Evolutionary conservation across 768 basidiomycete genomes (phyloP), one percentile per base, ranked within the genome.

Genomic region (Polyporus arcularius): DNA sequence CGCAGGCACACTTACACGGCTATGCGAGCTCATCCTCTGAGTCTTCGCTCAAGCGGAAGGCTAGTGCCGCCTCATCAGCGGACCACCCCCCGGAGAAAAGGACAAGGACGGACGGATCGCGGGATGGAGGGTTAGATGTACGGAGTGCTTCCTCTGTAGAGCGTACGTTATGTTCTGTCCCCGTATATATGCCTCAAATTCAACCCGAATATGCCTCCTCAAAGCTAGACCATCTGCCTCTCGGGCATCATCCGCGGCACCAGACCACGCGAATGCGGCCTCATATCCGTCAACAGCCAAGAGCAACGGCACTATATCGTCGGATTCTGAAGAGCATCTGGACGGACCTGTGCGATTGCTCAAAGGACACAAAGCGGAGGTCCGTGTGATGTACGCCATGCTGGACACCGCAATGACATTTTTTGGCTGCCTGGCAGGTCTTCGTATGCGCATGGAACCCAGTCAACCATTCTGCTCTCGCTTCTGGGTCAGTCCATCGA

Each of bases 361-460:
- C 9, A 58, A 61, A 40, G 66, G 80, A n/a, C 90, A 92, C 65
- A 80, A 81, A 60, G 71, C 41, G 42, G 67, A 68, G 60, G 62
- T 67, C 15, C 46, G 61, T 55, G 21, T 45, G 21, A 21, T 55
- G 49, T 38, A 28, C 11, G 35, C 18, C 46, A 50, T 18, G 49
- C 49, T 41, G 50, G 26, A 47, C 31, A 28, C 21, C 35, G 62
- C 42, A 8, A 28, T 55, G 31, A 55, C 28, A 35, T n/a, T 57
- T 30, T 31, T 48, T 32, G 30, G 31, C 40, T 7, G 12, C 32
- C 15, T n/a, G 42, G 18, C 57, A 92, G 90, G 89, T 94, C 7
- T 94, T 92, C 56, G 85, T 90, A 6, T 90, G 89, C 57, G 83
- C 87, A 4, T 94, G 89, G 80, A 93, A 90, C 73, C 90, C 92